These are phyloP conservation scores for Coriaria nepalensis DNA, from an alignment of 306 rosid species.

Conservation along the genomic window DNA sequence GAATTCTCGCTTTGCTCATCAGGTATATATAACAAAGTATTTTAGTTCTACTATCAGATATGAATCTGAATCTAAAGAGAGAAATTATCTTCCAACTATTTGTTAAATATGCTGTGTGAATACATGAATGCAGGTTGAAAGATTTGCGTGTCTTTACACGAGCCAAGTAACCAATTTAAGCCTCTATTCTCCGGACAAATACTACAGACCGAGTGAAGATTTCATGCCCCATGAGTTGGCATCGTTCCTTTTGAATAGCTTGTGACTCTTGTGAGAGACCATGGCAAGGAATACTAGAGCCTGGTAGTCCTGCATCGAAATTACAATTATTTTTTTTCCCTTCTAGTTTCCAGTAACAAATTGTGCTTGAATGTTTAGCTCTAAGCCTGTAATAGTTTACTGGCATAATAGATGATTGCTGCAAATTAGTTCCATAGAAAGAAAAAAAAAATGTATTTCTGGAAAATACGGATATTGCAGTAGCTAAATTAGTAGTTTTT, in stretches of 20 bases:
- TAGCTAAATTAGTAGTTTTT: too few species aligned
- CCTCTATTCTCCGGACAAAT: conserved; percentile 78
- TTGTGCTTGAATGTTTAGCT: too few species aligned
- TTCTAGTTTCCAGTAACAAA: too few species aligned
- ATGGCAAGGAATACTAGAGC: too few species aligned
- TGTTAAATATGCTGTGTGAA: background rate
- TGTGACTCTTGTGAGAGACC: too few species aligned
- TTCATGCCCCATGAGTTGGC: conserved; percentile 87
- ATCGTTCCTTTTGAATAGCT: conserved; percentile 38
- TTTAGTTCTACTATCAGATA: background rate
- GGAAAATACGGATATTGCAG: too few species aligned
- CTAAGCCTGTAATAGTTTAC: too few species aligned
- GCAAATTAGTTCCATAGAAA: too few species aligned
- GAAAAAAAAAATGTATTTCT: too few species aligned
- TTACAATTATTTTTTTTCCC: too few species aligned
- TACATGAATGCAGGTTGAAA: conserved; percentile 55
- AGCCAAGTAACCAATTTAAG: conserved; percentile 90
- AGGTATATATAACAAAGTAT: conserved; percentile 32
- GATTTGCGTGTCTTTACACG: conserved; percentile 93
- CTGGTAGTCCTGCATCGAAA: background rate
- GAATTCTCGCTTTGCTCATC: conserved; percentile 99
- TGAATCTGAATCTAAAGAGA: background rate
- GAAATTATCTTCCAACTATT: background rate
- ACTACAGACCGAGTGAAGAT: conserved; percentile 94
- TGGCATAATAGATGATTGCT: too few species aligned